Evolutionary conservation across 495 filamentous ascomycete genomes (phyloP), one percentile per base, ranked within the genome.

Genomic region (Penicilliopsis zonata): DNA sequence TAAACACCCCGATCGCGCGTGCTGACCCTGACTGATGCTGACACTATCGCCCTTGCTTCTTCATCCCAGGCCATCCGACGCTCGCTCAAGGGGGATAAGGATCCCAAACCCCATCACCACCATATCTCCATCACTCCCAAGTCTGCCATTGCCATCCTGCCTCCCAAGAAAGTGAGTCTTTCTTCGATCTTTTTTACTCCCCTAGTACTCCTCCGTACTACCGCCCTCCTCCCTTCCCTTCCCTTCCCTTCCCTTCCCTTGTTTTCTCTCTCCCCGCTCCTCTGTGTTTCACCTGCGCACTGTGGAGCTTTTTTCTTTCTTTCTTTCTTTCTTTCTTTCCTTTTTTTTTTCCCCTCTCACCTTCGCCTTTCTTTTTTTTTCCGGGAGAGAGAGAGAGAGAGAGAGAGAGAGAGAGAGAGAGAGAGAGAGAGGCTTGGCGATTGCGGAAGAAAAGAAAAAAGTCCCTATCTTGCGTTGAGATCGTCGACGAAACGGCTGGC

Each of bases 81-180:
- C 47, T 88, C 83, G 35, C 74, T 90, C 61, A 92, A 90, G 61
- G 80, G 78, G 46, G 84, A 88, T 35, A 86, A 82, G 52, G 78
- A 80, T 40, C 57, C 63, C 39, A 78, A 72, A 55, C 72, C 77
- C 43, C 78, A 82, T 36, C 82, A 82, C 42, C 5, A 54, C 72
- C 84, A 88, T 45, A 76, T 87, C 46, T 86, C 83, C 27, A 86
- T 95, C 30, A 80, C 86, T 1, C 83, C 84, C 35, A 98, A 98
- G 51, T 79, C 85, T 25, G 84, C 87, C n/a, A 72, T 93, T 37
- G 86, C 90, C 7, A 98, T 98, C 51, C 71, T 88, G 18, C 87
- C 90, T 40, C 90, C 90, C 0, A 96, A 94, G 60, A 95, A 94
- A 76, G 90, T 98, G 44, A 52, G 55, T 50, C 20, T 18, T 28